Base-by-base conservation (phyloP, 1,284 basidiomycete species). In the Irpex sp. region DNA sequence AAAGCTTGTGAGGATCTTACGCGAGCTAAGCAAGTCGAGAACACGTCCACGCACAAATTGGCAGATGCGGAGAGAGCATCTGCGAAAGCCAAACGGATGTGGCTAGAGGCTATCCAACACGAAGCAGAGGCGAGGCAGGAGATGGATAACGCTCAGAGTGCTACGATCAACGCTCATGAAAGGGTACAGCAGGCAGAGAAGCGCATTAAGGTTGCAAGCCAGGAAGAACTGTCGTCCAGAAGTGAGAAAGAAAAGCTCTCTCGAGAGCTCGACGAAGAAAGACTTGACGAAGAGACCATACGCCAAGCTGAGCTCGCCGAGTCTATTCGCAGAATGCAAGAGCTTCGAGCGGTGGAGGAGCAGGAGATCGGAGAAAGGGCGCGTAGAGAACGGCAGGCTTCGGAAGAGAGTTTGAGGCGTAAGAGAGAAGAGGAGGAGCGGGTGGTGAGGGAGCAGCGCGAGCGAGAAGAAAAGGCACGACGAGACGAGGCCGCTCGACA, bases 341-440 rank as follows among this genome's bases (percentile, higher is more conserved):
- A 57, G 60, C 26, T 35, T 21, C n/a, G 35, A 53, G 26, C 5
- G 53, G 5, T 21, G 7, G 53, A 26, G 19, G 37, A 61, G 31
- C 36, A 11, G 35, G 37, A 55, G 3, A 47, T 26, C 6, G 54
- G 21, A 53, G 35, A 9, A 39, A 49, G 51, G 37, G 9, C 53
- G 35, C 15, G 35, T 17, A 46, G 59, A 54, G 19, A 39, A 9
- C 15, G 76, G 74, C 31, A 79, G 89, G 62, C 82, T 78, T 9
- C 84, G 15, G 35, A 49, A 35, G 46, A 26, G 9, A 46, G 31
- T 4, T 55, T 61, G 58, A 33, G 47, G 9, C 46, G 21, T 9
- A 55, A 64, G 37, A n/a, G 63, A 33, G 9, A 21, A n/a, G 59
- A 21, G 15, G 13, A n/a, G 19, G 58, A 58, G 56, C 26, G 26